A percentile compares a stretch with the other conserved stretches of the same genome.
Conservation (phyloP, 2,329 filamentous ascomycete genomes). For the Diaporthe velutina region DNA sequence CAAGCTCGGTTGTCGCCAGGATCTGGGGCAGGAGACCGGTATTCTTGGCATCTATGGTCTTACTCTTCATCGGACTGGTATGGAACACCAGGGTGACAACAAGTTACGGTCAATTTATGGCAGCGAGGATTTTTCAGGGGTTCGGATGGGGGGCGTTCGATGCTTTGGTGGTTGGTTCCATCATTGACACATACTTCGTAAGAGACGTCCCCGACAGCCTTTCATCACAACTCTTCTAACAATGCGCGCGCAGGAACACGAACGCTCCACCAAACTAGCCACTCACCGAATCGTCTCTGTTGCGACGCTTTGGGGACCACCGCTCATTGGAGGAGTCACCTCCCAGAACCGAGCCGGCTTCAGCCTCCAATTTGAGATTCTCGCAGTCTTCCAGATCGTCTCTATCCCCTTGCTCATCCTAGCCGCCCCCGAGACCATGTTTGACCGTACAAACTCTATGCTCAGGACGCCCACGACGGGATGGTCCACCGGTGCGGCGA, state of each 20-base stretch:
- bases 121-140: constrained; percentile 66
- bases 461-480: constrained; percentile 45
- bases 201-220: constrained; percentile 47
- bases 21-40: constrained; percentile 67
- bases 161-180: constrained; percentile 62
- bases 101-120: constrained; percentile 62
- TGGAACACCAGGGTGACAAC: constrained; percentile 62
- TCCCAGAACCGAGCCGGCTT: constrained; percentile 57
- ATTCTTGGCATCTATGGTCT: constrained; percentile 60
- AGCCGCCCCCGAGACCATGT: constrained; percentile 65
- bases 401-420: constrained; percentile 62
- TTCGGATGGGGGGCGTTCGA: constrained; percentile 72
- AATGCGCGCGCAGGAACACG: constrained; percentile 61
- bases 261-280: constrained; percentile 60
- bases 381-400: constrained; percentile 61
- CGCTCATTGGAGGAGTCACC: constrained; percentile 64
- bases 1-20: constrained; percentile 57
- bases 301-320: constrained; percentile 65
- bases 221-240: constrained; percentile 42
- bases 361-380: constrained; percentile 63
- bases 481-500: constrained; percentile 42
- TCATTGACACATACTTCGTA: constrained; percentile 71
- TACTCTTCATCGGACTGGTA: constrained; percentile 62
- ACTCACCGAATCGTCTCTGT: constrained; percentile 60
- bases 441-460: constrained; percentile 55